phyloP scores from a whole-genome alignment of 192 early-diverging fungal genomes.

The Coemansia sp. region DNA sequence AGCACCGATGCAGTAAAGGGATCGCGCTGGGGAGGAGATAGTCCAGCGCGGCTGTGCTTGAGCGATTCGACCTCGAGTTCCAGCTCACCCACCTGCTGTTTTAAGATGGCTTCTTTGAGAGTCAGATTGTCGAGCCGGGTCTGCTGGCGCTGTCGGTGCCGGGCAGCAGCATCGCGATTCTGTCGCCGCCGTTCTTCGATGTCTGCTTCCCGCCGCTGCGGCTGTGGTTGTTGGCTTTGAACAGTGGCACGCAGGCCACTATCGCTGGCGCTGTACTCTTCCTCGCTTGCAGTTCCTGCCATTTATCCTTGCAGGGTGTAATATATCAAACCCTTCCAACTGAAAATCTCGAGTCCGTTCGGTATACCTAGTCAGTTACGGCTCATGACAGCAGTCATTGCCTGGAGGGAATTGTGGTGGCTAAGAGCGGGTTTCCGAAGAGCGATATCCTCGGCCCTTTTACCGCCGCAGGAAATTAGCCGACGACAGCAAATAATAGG shows the following conservation, averaged over 20 bases:
- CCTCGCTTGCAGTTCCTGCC: background rate
- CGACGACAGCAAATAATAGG: background rate
- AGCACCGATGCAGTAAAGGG: slow-evolving; percentile 25
- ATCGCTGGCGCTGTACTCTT: background rate
- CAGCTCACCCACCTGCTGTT: slow-evolving; percentile 39
- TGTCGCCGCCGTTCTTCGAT: slow-evolving; percentile 27
- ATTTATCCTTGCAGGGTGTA: background rate
- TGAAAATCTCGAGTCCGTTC: too few relatives aligned
- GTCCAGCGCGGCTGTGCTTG: slow-evolving; percentile 11
- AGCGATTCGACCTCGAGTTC: slow-evolving; percentile 23
- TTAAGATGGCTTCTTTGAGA: slow-evolving; percentile 27
- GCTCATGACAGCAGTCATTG: too few relatives aligned
- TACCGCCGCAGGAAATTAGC: background rate
- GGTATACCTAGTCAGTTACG: too few relatives aligned
- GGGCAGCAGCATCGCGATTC: slow-evolving; percentile 49
- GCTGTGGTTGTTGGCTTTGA: background rate
- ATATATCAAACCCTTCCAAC: too few relatives aligned
- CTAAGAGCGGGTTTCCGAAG: background rate
- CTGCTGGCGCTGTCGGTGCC: slow-evolving; percentile 42
- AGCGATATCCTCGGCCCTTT: background rate
- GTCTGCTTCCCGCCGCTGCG: background rate
- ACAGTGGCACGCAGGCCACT: background rate
- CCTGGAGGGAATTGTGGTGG: background rate
- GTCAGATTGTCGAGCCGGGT: slow-evolving; percentile 18
- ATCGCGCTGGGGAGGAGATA: slow-evolving; percentile 18